Base-by-base conservation (phyloP, 805 yeast species). In the Lipomyces japonicus region DNA sequence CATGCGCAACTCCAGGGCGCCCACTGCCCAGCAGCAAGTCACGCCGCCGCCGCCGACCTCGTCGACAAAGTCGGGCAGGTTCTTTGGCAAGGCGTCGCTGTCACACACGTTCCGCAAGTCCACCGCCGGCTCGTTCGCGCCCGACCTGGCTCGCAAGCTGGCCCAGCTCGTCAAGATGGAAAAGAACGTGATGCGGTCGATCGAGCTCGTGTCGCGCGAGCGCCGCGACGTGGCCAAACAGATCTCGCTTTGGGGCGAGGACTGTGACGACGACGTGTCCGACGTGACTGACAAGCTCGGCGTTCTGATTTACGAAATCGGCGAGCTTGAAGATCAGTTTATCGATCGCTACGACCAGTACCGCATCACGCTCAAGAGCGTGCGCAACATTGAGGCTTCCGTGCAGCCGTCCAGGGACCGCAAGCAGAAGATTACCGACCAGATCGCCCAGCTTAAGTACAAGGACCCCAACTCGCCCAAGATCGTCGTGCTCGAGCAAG, bases 331-430 rank as follows among this genome's bases (percentile, higher is more conserved):
- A 77, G 97, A 93, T 74, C 95, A 88, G 71, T 90, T 87, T 79
- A 88, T 91, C 68, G 98, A 93, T 78, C 88, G 88, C 76, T 93
- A 93, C 75, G 98, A 91, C 72, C 95, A 89, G 75, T 93, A 93
- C 82, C 83, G 97, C 75, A 81, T 93, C 71, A 90, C 97, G 55
- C 76, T 91, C 72, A 93, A 91, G 77, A 80, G 93, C 45, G 81
- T 91, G 69, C 84, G 97, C 75, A 89, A 91, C 78, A 91, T 91
- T 66, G 98, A 91, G 78, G 89, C 91, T 57, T 86, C 95, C 48
- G 97, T 93, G 60, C 97, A 91, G 77, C 98, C 98, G 53, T 84
- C 95, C 48, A 86, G 97, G 74, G 97, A 91, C 77, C 84, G 97
- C 70, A 91, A 93, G 77, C 95, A 87, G 71, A 90, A 90, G 75